Percentiles rank a stretch among this genome's conserved stretches.
These are phyloP conservation scores for Suillus subluteus DNA, from an alignment of 768 basidiomycete species.

Conservation along the genomic window DNA sequence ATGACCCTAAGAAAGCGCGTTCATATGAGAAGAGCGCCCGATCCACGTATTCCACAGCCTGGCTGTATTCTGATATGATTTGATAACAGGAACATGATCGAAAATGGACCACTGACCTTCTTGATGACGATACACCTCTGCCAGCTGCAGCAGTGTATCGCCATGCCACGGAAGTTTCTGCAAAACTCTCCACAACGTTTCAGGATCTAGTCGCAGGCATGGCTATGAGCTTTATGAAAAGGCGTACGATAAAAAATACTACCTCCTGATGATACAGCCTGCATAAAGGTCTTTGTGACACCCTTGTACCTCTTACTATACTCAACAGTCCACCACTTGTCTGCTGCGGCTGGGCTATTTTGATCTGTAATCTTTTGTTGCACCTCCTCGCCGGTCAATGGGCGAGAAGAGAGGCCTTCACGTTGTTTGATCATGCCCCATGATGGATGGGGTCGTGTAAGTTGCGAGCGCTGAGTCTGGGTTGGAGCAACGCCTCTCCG, in stretches of 20 bases:
- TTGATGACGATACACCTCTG: slow-evolving; percentile 83
- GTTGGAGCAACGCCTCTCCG: slow-evolving; percentile 37
- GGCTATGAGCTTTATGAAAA: slow-evolving; percentile 7
- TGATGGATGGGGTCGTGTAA: slow-evolving; percentile 73
- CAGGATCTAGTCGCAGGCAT: slow-evolving; percentile 58
- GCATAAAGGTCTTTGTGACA: slow-evolving; percentile 79
- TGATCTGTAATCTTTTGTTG: slow-evolving; percentile 44
- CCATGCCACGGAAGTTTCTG: slow-evolving; percentile 86
- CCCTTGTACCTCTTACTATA: slow-evolving; percentile 86
- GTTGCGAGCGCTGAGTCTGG: slow-evolving; percentile 59
- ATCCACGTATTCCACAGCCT: slow-evolving; percentile 87
- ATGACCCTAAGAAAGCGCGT: slow-evolving; percentile 83
- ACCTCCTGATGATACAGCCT: slow-evolving; percentile 83
- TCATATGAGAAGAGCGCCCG: slow-evolving; percentile 95
- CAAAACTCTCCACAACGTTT: slow-evolving; percentile 77
- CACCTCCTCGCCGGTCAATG: slow-evolving; percentile 59
- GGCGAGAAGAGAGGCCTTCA: slow-evolving; percentile 73
- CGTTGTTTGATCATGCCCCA: slow-evolving; percentile 77
- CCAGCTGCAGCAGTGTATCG: slow-evolving; percentile 86
- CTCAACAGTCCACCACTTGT: slow-evolving; percentile 89
- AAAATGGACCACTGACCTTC: slow-evolving; percentile 61
- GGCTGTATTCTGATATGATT: slow-evolving; percentile 66
- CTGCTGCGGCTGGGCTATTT: slow-evolving; percentile 49
- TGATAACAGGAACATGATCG: slow-evolving; percentile 2
- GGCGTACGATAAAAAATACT: slow-evolving; percentile 25